Percentiles rank a stretch among this genome's conserved stretches.
Conservation (phyloP, 2,329 filamentous ascomycete species). For the Herpotrichia juniperi region DNA sequence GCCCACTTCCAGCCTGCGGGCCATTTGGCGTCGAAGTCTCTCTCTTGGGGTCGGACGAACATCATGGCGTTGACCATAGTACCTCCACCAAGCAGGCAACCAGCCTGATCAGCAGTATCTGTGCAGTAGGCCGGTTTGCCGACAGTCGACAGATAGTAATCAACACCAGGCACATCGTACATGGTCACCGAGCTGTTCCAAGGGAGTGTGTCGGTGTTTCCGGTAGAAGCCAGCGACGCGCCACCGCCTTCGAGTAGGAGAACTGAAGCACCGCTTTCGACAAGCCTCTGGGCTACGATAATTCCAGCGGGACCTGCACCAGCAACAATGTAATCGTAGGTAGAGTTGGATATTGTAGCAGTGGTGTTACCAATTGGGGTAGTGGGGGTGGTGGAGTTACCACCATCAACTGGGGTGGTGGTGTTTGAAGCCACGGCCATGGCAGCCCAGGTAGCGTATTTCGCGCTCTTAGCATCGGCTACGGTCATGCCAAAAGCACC, state of each 20-base stretch:
- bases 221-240: slow-evolving; percentile 37
- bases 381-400: slow-evolving; percentile 19
- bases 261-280: slow-evolving; percentile 67
- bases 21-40: slow-evolving; percentile 75
- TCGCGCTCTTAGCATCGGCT: slow-evolving; percentile 35
- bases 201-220: slow-evolving; percentile 31
- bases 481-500: slow-evolving; percentile 38
- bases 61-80: slow-evolving; percentile 63
- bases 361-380: slow-evolving; percentile 34
- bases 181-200: slow-evolving; percentile 45
- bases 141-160: slow-evolving; percentile 39
- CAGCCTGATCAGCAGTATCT: slow-evolving; percentile 73
- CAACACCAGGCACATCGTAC: slow-evolving; percentile 46
- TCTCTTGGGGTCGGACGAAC: slow-evolving; percentile 39
- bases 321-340: slow-evolving; percentile 66
- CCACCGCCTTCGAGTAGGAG: slow-evolving; percentile 59
- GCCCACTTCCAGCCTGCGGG: slow-evolving; percentile 71
- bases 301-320: slow-evolving; percentile 67
- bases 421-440: slow-evolving; percentile 26
- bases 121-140: slow-evolving; percentile 54
- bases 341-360: slow-evolving; percentile 50
- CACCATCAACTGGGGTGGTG: not conserved
- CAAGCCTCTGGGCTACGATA: slow-evolving; percentile 63
- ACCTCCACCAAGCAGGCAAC: slow-evolving; percentile 71
- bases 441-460: slow-evolving; percentile 43